Percentiles rank a stretch among this genome's conserved stretches.
phyloP scores from a whole-genome alignment of 202 grass and related monocot species.

The Panicum hallii region DNA sequence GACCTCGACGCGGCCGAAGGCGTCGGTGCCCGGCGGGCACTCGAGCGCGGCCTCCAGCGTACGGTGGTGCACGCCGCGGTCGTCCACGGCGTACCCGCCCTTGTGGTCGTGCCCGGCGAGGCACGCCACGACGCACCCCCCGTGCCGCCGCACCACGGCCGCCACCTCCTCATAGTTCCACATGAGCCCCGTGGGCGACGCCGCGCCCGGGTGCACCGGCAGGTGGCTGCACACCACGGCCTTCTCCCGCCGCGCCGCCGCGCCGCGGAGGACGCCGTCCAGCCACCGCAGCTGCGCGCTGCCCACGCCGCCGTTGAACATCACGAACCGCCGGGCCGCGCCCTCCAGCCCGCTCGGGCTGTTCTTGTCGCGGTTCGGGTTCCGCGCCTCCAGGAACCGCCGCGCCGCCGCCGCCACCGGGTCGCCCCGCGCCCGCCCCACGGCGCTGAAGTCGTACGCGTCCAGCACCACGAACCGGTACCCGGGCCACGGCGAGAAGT shows the following conservation, averaged over 20 bases:
- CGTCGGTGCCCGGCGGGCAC: slow-evolving; percentile 68
- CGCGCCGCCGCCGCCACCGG: slow-evolving; percentile 47
- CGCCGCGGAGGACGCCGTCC: slow-evolving; percentile 48
- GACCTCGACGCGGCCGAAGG: slow-evolving; percentile 61
- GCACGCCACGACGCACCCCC: slow-evolving; percentile 49
- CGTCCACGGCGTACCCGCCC: slow-evolving; percentile 60
- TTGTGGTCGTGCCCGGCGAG: slow-evolving; percentile 67
- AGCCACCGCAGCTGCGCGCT: slow-evolving; percentile 67
- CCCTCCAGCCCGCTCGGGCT: slow-evolving; percentile 51
- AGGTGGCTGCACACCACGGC: slow-evolving; percentile 74
- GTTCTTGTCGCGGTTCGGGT: slow-evolving; percentile 76
- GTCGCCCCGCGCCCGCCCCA: slow-evolving; percentile 56
- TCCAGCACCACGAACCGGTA: slow-evolving; percentile 64
- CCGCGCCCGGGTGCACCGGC: slow-evolving; percentile 52
- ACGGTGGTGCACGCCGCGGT: slow-evolving; percentile 58
- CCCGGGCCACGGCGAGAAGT: slow-evolving; percentile 57
- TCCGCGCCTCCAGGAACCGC: slow-evolving; percentile 52
- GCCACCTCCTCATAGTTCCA: slow-evolving; percentile 75
- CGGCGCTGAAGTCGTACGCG: slow-evolving; percentile 66
- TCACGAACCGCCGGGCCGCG: slow-evolving; percentile 56
- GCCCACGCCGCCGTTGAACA: slow-evolving; percentile 72
- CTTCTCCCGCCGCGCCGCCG: slow-evolving; percentile 35
- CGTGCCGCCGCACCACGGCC: slow-evolving; percentile 18
- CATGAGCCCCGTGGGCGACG: slow-evolving; percentile 45
- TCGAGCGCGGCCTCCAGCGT: slow-evolving; percentile 70